Evolutionary conservation across 2,329 filamentous ascomycete genomes (phyloP), one percentile per base, ranked within the genome.

Genomic region (Colletotrichum sp.): DNA sequence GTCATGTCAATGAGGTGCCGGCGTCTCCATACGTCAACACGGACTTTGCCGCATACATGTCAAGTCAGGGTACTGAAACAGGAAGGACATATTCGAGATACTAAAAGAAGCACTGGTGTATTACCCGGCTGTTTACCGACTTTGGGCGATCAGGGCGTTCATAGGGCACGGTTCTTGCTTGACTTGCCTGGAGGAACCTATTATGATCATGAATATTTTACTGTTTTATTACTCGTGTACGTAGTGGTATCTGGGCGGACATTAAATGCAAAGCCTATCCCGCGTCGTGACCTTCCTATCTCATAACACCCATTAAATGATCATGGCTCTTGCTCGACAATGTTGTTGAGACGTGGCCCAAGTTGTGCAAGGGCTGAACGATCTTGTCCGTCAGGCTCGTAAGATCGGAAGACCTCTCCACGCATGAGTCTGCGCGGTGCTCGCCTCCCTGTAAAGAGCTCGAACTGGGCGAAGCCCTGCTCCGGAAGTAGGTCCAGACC

Each of bases 391-490:
- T 84, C 84, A 1, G 85, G 84, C 32, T 69, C 24, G 70, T 89
- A 89, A 3, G 88, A 85, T 67, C 82, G 82, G 72, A 90, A 85
- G 15, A 94, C 92, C 79, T 93, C 92, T 57, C 91, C 87, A 77
- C 93, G 90, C 94, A 96, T 96, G 49, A 94, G 83, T 60, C 91
- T 86, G 30, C 94, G 89, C 9, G 93, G 93, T 12, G 93, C 93
- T 79, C 92, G 89, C 67, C 93, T 88, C 1, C 94, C 94, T 0
- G 94, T 96, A 82, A 96, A 95, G 4, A 96, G 84, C 83, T 96
- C 95, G 80, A 96, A 96, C 80, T 96, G 94, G 2, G 94, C 94
- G 83, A 95, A 95, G 0, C 93, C 95, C 81, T 96, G 94, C 82
- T 96, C 95, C 0, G 93, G 93, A 16, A 96, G 84, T 63, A 96